Conservation (phyloP, 208 protist genomes). For the Trichomonas gallinae region DNA sequence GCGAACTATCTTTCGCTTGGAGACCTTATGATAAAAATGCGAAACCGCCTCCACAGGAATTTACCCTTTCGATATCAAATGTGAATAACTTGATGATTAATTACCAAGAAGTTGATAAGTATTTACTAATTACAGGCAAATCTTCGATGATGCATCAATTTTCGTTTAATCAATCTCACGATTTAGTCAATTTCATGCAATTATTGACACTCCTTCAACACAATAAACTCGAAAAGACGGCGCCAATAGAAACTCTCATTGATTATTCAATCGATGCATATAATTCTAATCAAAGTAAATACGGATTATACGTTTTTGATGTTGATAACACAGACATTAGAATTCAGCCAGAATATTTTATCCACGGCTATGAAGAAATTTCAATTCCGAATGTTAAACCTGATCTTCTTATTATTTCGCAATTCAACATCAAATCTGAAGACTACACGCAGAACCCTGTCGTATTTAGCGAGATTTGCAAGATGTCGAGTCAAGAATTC, state of each 20-base stretch:
- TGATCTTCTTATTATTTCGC: neutral
- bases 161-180: neutral
- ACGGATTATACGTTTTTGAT: neutral
- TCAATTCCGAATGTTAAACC: neutral
- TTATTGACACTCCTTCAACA: neutral
- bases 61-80: neutral
- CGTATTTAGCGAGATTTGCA: neutral
- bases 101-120: neutral
- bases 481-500: neutral
- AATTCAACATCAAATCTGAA: neutral
- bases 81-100: neutral
- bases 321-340: neutral
- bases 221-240: neutral
- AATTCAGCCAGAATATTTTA: neutral
- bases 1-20: neutral
- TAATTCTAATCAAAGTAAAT: too few relatives aligned
- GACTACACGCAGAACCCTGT: neutral
- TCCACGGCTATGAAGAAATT: neutral
- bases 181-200: neutral
- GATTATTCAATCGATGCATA: neutral
- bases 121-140: neutral
- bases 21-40: neutral
- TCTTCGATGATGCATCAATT: neutral
- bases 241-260: neutral
- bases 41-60: neutral